phyloP scores from a whole-genome alignment of 345 rosid genomes.

The Passiflora organensis region DNA sequence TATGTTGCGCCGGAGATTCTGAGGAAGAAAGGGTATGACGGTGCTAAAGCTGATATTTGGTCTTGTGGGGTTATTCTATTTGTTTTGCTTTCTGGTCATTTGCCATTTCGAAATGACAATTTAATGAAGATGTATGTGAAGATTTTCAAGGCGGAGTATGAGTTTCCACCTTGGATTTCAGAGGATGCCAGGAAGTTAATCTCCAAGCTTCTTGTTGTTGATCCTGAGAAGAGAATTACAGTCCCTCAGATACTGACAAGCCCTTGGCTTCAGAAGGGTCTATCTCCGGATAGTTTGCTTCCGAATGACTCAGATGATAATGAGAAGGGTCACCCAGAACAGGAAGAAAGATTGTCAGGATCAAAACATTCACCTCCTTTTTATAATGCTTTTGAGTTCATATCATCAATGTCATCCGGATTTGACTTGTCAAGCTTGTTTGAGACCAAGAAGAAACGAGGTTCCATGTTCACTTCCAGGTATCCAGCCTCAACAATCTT shows the following conservation, averaged over 20 bases:
- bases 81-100: slow-evolving; percentile 20
- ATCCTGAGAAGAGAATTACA: slow-evolving; percentile 15
- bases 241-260: slow-evolving; percentile 12
- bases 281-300: slow-evolving; percentile 2
- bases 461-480: slow-evolving; percentile 19
- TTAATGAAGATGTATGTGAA: slow-evolving; percentile 27
- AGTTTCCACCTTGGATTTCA: slow-evolving; percentile 22
- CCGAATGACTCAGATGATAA: slow-evolving; percentile 4
- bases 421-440: slow-evolving; percentile 15
- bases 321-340: not conserved
- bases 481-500: not conserved
- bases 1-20: slow-evolving; percentile 15
- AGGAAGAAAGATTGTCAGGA: not conserved
- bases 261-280: slow-evolving; percentile 13
- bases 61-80: slow-evolving; percentile 24
- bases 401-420: slow-evolving; percentile 16
- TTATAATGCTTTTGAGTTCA: slow-evolving; percentile 16
- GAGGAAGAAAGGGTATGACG: slow-evolving; percentile 22
- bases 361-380: slow-evolving; percentile 11
- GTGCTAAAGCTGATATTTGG: slow-evolving; percentile 19
- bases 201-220: slow-evolving; percentile 21
- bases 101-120: slow-evolving; percentile 20
- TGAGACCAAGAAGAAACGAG: slow-evolving; percentile 14
- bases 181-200: slow-evolving; percentile 13
- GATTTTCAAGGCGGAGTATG: slow-evolving; percentile 26